Conservation (phyloP, 2,329 filamentous ascomycete species). For the Trichoderma breve region DNA sequence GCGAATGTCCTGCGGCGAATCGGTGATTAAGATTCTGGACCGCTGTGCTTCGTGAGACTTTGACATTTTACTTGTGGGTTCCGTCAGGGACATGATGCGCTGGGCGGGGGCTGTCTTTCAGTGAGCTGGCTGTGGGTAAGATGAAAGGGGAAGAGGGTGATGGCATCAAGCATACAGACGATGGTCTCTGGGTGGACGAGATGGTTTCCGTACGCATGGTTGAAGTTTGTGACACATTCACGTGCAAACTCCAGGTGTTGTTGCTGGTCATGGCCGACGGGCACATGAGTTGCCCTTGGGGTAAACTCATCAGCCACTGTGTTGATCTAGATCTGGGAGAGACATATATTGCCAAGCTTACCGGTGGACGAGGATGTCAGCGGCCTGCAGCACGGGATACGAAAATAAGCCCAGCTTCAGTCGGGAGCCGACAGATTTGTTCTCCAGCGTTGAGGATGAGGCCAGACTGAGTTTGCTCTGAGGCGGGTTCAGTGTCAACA, state of each 20-base stretch:
- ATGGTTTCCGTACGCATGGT: conserved; percentile 65
- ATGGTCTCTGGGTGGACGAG: conserved; percentile 68
- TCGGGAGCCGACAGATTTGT: conserved; percentile 54
- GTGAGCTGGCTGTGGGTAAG: not conserved
- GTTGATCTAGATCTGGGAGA: not conserved
- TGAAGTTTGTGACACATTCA: conserved; percentile 84
- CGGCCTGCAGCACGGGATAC: conserved; percentile 93
- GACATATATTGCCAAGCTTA: conserved; percentile 32
- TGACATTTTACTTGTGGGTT: conserved; percentile 86
- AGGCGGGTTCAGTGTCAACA: not conserved
- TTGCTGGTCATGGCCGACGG: conserved; percentile 90
- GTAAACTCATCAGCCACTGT: not conserved
- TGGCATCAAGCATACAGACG: conserved; percentile 54
- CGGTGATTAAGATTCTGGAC: conserved; percentile 81
- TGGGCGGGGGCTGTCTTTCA: conserved; percentile 63
- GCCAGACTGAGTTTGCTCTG: conserved; percentile 72
- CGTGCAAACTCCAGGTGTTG: conserved; percentile 94
- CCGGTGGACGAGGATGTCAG: conserved; percentile 86
- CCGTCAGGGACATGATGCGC: conserved; percentile 83
- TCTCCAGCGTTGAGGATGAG: conserved; percentile 56
- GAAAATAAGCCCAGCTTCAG: conserved; percentile 90
- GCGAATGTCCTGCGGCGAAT: conserved; percentile 61
- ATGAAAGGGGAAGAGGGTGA: too few species aligned
- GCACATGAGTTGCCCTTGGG: conserved; percentile 80
- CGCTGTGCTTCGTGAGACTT: conserved; percentile 73